Base-by-base conservation (phyloP, 202 grass and related monocot genomes). In the Panicum virgatum region DNA sequence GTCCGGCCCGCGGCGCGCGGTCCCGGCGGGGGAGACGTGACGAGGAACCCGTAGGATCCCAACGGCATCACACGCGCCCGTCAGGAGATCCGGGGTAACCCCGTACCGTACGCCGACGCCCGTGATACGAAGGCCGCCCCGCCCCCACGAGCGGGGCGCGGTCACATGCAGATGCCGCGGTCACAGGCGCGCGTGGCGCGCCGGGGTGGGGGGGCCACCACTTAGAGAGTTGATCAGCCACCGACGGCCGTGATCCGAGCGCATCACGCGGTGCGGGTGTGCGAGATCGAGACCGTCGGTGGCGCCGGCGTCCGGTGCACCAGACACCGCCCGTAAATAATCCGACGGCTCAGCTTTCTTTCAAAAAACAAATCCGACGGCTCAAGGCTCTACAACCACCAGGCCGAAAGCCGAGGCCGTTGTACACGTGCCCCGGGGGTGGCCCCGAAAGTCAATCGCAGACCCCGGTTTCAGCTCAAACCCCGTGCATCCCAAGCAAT, bases 81-180 rank as follows among this genome's bases (percentile, higher is more conserved):
- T 30, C 69, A 16, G 71, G 51, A 56, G 71, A 73, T 72, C 46
- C 56, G 47, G 7, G 69, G 70, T 73, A 53, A 53, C 70, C 47
- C 3, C 5, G 30, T 34, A 34, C 19, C 10, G 16, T 0, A 0
- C 6, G 59, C 27, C 59, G 14, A 18, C 43, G 66, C 12, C 43
- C 26, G 26, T 20, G 68, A 32, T 12, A 23, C 12, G 3, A 12
- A 9, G 51, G 66, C 40, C 13, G 62, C 34, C 32, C 18, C 3
- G 11, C 38, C 66, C 40, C 25, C 67, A 70, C 67, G 66, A 69
- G 66, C 20, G 12, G 38, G 0, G 58, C 1, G 13, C 5, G 3
- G 6, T 14, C 59, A 19, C 19, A 18, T 22, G 50, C 14, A n/a
- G n/a, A n/a, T 16, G 20, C 53, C 20, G n/a, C 53, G 12, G n/a